Evolutionary conservation across 371 early-diverging fungal genomes (phyloP), one percentile per base, ranked within the genome.

Genomic region (Saksenaea oblongispora): DNA sequence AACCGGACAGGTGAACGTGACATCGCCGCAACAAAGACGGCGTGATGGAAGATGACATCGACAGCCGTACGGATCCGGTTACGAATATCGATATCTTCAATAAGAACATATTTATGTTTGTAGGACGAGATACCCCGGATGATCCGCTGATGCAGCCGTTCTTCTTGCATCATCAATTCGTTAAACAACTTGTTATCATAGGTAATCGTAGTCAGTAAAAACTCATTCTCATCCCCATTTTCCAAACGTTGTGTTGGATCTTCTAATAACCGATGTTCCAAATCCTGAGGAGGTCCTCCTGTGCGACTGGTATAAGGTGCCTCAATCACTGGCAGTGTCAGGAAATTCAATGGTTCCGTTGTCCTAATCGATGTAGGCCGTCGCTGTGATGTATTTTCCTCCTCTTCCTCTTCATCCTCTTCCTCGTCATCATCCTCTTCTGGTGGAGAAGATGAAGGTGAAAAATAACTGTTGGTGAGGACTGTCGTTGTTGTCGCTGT

Each of bases 31-130:
- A 79, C 75, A 63, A 80, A 80, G 11, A 80, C 77, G 39, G 75
- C 73, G 31, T 80, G 80, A 56, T 80, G 80, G 61, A 80, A 80
- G 15, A 80, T 66, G 5, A 76, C 69, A 62, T 76, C 80, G 24
- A 80, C 80, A 0, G 80, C 69, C 0, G 72, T 69, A 13, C 80
- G 67, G 34, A 80, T 75, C 14, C 80, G 72, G 44, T 80, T 80
- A 13, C 80, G 73, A 13, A 75, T 76, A 51, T 80, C 80, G 59
- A 80, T 80, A 37, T 80, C 77, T 65, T 80, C 77, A 58, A 80
- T 75, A 44, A 80, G 60, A 8, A 80, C 80, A 53, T 75, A 80
- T 35, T 76, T 72, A 58, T 80, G 80, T 44, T 74, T 76, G 59
- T 80, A 76, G 7, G 80, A 80, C 5, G 72, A 56, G 13, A 80